Percentiles rank a stretch among this genome's conserved stretches.
These are phyloP conservation scores for Boletus eberwhitei DNA, from an alignment of 768 basidiomycete species.

Conservation along the genomic window DNA sequence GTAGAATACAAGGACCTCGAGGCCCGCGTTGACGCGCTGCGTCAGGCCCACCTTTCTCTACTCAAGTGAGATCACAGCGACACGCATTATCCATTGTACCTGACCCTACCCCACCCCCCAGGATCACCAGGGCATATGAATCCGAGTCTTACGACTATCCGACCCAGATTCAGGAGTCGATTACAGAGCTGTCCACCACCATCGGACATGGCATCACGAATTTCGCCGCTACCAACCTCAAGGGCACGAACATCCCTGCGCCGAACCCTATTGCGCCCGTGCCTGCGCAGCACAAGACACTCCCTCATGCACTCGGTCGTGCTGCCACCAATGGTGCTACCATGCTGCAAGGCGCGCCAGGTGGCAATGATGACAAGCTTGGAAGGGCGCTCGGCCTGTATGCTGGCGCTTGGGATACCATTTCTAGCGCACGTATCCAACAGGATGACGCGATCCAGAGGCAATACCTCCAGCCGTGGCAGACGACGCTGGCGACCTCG, in stretches of 20 bases:
- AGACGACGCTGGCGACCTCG: slow-evolving; percentile 77
- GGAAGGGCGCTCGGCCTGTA: slow-evolving; percentile 77
- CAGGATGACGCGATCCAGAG: slow-evolving; percentile 73
- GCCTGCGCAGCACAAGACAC: slow-evolving; percentile 82
- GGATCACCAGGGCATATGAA: slow-evolving; percentile 87
- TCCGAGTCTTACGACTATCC: slow-evolving; percentile 89
- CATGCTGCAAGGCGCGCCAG: slow-evolving; percentile 42
- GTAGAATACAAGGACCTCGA: slow-evolving; percentile 98
- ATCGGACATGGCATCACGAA: slow-evolving; percentile 74
- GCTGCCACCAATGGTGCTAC: slow-evolving; percentile 64
- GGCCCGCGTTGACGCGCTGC: slow-evolving; percentile 88
- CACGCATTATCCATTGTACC: neutral
- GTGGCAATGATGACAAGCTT: slow-evolving; percentile 61
- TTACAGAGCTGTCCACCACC: slow-evolving; percentile 65
- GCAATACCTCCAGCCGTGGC: slow-evolving; percentile 80
- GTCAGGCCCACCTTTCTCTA: slow-evolving; percentile 67
- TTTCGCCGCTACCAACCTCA: slow-evolving; percentile 85
- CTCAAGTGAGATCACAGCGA: slow-evolving; percentile 60
- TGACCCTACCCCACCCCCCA: slow-evolving; percentile 24
- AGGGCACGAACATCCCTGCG: slow-evolving; percentile 81
- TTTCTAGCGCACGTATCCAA: slow-evolving; percentile 69
- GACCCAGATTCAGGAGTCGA: slow-evolving; percentile 79
- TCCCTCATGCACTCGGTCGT: slow-evolving; percentile 90
- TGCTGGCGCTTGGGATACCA: slow-evolving; percentile 80
- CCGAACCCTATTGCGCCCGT: slow-evolving; percentile 57